A percentile compares a stretch with the other conserved stretches of the same genome.
These are phyloP conservation scores for Penicillium sp. DNA, from an alignment of 2,329 filamentous ascomycete genomes.

Conservation along the genomic window DNA sequence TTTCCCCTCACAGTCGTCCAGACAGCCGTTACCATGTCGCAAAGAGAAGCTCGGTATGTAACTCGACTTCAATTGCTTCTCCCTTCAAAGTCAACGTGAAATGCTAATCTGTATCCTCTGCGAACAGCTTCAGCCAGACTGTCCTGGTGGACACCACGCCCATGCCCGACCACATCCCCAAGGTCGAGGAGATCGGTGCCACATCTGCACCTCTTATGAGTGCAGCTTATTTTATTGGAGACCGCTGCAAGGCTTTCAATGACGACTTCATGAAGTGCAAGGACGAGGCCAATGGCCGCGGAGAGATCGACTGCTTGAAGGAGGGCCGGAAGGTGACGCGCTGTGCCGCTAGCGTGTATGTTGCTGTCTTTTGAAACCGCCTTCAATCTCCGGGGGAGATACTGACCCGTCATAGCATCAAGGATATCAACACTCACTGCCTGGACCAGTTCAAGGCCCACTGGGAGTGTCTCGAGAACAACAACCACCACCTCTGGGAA, in stretches of 20 bases:
- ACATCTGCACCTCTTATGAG: conserved; percentile 90
- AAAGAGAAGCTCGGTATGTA: conserved; percentile 35
- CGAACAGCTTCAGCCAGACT: conserved; percentile 84
- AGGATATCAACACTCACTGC: conserved; percentile 95
- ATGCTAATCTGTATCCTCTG: conserved; percentile 25
- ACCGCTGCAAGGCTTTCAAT: conserved; percentile 90
- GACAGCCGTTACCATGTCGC: conserved; percentile 31
- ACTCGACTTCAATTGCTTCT: background rate
- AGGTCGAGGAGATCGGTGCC: conserved; percentile 88
- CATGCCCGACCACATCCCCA: conserved; percentile 85
- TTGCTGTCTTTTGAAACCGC: conserved; percentile 29
- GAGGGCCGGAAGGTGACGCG: conserved; percentile 95
- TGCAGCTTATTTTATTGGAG: conserved; percentile 94
- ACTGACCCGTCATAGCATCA: conserved; percentile 59
- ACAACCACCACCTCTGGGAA: conserved; percentile 97
- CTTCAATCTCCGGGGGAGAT: background rate
- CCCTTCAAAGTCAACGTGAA: background rate
- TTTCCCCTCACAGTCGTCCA: conserved; percentile 15
- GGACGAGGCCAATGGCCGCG: conserved; percentile 83
- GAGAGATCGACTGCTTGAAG: conserved; percentile 92
- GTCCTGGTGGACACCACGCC: conserved; percentile 94
- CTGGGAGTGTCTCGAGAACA: conserved; percentile 94
- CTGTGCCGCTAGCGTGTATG: conserved; percentile 94
- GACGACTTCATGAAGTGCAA: conserved; percentile 99
- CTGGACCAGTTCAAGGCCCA: conserved; percentile 86